Conservation (phyloP, 257 asterid genomes). For the Solanum arcanum region DNA sequence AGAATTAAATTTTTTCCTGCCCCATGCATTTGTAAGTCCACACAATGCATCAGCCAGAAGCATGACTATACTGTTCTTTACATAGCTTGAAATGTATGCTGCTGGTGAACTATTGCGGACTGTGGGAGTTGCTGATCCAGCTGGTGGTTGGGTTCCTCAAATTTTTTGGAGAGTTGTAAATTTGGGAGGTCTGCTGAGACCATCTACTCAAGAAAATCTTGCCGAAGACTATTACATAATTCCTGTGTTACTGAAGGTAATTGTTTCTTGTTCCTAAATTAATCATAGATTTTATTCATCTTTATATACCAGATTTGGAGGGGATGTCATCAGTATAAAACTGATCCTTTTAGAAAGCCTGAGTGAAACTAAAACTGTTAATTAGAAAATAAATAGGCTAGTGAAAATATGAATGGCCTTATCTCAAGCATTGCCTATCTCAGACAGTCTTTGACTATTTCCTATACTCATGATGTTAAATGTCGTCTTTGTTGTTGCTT, state of each 20-base stretch:
- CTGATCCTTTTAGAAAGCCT: background rate
- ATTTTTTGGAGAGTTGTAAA: conserved; percentile 32
- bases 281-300: background rate
- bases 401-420: background rate
- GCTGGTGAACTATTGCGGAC: conserved; percentile 47
- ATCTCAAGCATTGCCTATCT: background rate
- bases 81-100: conserved; percentile 50
- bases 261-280: background rate
- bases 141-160: conserved; percentile 24
- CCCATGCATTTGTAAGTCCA: background rate
- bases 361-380: background rate
- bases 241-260: conserved; percentile 40
- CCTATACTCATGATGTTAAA: background rate
- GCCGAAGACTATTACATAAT: conserved; percentile 38
- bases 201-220: conserved; percentile 10
- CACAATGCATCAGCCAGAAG: background rate
- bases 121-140: conserved; percentile 12
- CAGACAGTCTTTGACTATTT: background rate
- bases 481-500: background rate
- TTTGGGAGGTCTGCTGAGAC: conserved; percentile 16
- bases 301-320: background rate
- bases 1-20: background rate
- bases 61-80: background rate
- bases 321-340: background rate
- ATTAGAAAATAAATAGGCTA: background rate